Conservation (phyloP, 2,329 filamentous ascomycete species). For the Venturia effusa region DNA sequence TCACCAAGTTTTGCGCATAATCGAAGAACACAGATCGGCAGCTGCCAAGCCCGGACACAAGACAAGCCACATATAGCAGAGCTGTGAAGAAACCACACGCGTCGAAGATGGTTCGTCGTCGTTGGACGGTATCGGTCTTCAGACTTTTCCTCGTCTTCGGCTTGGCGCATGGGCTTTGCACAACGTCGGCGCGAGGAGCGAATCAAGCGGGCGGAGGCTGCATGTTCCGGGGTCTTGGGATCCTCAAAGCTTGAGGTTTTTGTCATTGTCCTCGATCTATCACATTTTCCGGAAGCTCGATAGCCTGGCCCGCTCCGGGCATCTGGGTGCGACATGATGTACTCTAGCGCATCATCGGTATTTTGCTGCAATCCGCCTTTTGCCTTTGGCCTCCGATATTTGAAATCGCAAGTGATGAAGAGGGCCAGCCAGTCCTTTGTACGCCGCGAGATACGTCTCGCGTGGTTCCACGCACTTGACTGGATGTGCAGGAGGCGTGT, state of each 20-base stretch:
- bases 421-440: background rate
- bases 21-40: slow-evolving; percentile 1
- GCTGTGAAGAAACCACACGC: background rate
- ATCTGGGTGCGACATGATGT: slow-evolving; percentile 3
- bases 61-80: slow-evolving; percentile 1
- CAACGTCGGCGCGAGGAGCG: slow-evolving; percentile 8
- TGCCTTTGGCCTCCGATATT: slow-evolving; percentile 3
- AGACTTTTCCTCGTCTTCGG: slow-evolving; percentile 6
- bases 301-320: slow-evolving; percentile 2
- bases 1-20: background rate
- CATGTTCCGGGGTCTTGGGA: slow-evolving; percentile 6
- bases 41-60: background rate
- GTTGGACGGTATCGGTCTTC: slow-evolving; percentile 2
- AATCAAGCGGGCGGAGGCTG: slow-evolving; percentile 11
- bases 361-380: background rate
- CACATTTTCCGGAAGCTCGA: slow-evolving; percentile 3
- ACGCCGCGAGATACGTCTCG: slow-evolving; percentile 20
- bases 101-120: background rate
- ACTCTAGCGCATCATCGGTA: slow-evolving; percentile 2
- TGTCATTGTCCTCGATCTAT: slow-evolving; percentile 5
- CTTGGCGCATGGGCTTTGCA: slow-evolving; percentile 11
- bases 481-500: slow-evolving; percentile 27
- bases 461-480: slow-evolving; percentile 24
- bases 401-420: slow-evolving; percentile 4
- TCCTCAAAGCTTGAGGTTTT: background rate